Evolutionary conservation across 2,329 filamentous ascomycete genomes (phyloP), one percentile per base, ranked within the genome.

Genomic region (Scopulariopsis brevicaulis): DNA sequence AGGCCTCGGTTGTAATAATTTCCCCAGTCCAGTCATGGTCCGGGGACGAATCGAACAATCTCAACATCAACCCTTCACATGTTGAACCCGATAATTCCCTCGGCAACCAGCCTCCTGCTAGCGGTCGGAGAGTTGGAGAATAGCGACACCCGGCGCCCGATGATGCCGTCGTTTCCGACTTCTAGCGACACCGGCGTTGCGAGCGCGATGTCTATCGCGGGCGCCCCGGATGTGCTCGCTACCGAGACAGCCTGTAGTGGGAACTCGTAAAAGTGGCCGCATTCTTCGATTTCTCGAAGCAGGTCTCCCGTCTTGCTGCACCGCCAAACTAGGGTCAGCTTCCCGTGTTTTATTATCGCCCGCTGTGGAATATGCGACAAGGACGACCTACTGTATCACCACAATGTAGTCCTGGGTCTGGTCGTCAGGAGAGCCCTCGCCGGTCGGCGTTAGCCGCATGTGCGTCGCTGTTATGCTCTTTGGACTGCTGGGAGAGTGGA

Each of bases 61-160:
- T 8, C 28, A 32, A 32, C 28, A 43, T 46, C 46, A 7, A 20
- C 4, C 20, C 25, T 12, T 15, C 34, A 50, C 7, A 56, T 52
- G 43, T 78, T 78, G 64, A 76, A 77, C 1, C 76, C 76, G 6
- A 78, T 73, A 24, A 79, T 75, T 0, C 76, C 76, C 60, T 79
- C 76, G 0, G 76, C 75, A 2, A 77, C 61, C 0, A 75, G 64
- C 34, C 48, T 60, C 12, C 69, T 68, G 62, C 55, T 60, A 0
- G 56, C 43, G 0, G 60, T 53, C 0, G 64, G 60, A 0, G 68
- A 67, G 35, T 66, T 12, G 15, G 55, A 56, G 28, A 46, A 70
- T 0, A 79, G 56, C 0, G 75, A 77, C 1, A 79, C 74, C 4
- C 76, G 67, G 3, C 76, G 68, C 1, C 76, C 76, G n/a, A 79